Evolutionary conservation across 2,329 filamentous ascomycete genomes (phyloP), one percentile per base, ranked within the genome.

Genomic region (Tolypocladium sp.): DNA sequence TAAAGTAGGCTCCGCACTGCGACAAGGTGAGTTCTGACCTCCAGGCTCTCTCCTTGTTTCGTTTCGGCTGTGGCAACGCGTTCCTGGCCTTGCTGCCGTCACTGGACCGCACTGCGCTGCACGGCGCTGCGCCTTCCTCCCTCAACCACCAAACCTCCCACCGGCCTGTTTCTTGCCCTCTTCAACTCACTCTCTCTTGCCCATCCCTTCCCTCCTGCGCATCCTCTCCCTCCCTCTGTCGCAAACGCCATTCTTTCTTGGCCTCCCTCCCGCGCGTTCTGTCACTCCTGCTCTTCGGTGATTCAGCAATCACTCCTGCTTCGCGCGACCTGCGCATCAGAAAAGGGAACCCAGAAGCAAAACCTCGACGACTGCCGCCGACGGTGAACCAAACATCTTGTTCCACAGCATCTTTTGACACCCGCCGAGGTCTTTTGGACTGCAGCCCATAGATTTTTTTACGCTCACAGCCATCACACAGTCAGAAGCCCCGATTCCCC

Each of bases 181-280:
- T 15, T 42, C 46, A 41, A 42, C 37, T 55, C 33, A 20, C 30
- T 27, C 30, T 20, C 44, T 30, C 46, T n/a, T 22, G 10, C 30
- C 40, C n/a, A 12, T 54, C 38, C 49, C 40, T 37, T 37, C 17
- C 25, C 25, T 56, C 38, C 17, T 30, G 42, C 57, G 22, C 35
- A 55, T 13, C n/a, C 17, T 60, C 62, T 62, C 59, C 66, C 66
- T 67, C 63, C 66, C 66, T 67, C 64, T 62, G 60, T 55, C 33
- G 30, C 38, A 51, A 37, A 25, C 27, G n/a, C 40, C 27, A 12
- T 60, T 40, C 13, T 35, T 56, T 41, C 49, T 35, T 55, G 33
- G 20, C 22, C 27, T 57, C 51, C 25, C n/a, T 46, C 55, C 33
- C 22, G 20, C 40, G 35, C 42, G 12, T 42, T 25, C 37, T 27